A percentile compares a stretch with the other conserved stretches of the same genome.
Conservation (phyloP, 2,329 filamentous ascomycete species). For the Pseudogymnoascus sp. region DNA sequence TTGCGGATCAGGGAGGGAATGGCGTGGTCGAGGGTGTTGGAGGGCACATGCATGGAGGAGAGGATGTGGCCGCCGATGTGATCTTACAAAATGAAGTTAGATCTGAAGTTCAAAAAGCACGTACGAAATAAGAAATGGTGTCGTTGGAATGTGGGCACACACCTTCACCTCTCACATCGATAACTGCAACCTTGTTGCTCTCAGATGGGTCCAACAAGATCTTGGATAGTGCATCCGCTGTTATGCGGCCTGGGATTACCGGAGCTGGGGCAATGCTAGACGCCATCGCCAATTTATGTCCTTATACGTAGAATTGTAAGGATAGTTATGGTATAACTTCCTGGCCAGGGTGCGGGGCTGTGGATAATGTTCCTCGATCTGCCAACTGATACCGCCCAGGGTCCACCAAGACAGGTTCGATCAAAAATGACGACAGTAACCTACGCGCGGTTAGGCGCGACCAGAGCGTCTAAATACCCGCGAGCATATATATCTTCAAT, state of each 20-base stretch:
- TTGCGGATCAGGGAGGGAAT: slow-evolving; percentile 78
- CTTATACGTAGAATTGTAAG: not conserved
- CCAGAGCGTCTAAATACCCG: not conserved
- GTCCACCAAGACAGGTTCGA: not conserved
- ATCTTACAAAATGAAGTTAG: slow-evolving; percentile 42
- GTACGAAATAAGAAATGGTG: slow-evolving; percentile 8
- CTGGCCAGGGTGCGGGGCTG: not conserved
- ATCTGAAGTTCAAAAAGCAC: not conserved
- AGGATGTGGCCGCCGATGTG: slow-evolving; percentile 86
- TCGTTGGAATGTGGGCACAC: slow-evolving; percentile 20
- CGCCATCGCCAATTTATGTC: not conserved
- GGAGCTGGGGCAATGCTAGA: slow-evolving; percentile 1
- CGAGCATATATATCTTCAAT: not conserved
- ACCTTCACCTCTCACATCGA: slow-evolving; percentile 87
- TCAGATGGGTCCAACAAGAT: slow-evolving; percentile 25
- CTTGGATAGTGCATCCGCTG: slow-evolving; percentile 25
- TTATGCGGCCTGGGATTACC: slow-evolving; percentile 21
- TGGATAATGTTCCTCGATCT: not conserved
- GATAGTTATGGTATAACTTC: not conserved
- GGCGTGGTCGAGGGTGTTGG: slow-evolving; percentile 62
- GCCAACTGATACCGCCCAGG: slow-evolving; percentile 7
- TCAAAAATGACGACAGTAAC: not conserved
- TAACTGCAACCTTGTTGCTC: slow-evolving; percentile 53
- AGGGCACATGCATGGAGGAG: slow-evolving; percentile 70
- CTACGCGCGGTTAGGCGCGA: not conserved